Percentiles rank a stretch among this genome's conserved stretches.
These are phyloP conservation scores for Seiridium unicorne DNA, from an alignment of 2,329 filamentous ascomycete species.

Conservation along the genomic window DNA sequence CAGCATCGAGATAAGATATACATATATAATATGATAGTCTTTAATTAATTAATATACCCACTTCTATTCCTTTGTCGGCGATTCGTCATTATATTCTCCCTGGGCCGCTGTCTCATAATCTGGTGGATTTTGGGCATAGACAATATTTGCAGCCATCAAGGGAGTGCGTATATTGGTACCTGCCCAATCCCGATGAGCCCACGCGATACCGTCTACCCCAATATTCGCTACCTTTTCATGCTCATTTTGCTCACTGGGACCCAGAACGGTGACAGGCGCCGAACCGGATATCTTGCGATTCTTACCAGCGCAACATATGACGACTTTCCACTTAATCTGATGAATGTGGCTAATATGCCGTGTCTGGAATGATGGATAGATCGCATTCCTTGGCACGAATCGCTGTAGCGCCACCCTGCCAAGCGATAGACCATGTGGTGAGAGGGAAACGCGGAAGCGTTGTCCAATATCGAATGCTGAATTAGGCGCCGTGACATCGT, in stretches of 20 bases:
- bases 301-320: conserved; percentile 6
- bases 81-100: too few relatives aligned
- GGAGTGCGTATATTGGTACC: background rate
- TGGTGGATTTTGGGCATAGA: background rate
- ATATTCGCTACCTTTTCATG: background rate
- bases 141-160: background rate
- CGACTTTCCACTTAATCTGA: conserved; percentile 2
- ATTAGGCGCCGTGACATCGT: background rate
- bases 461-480: conserved; percentile 3
- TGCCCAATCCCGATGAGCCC: conserved; percentile 1
- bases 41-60: too few relatives aligned
- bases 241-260: conserved; percentile 6
- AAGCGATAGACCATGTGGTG: background rate
- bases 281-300: conserved; percentile 1
- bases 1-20: too few relatives aligned
- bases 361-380: conserved; percentile 7
- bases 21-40: too few relatives aligned
- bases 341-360: conserved; percentile 5
- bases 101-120: too few relatives aligned
- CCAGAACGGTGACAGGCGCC: conserved; percentile 5
- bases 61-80: too few relatives aligned
- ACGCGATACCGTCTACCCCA: conserved; percentile 1
- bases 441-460: background rate
- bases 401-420: background rate
- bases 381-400: background rate